These are phyloP conservation scores for Wickerhamomyces kurtzmanii DNA, from an alignment of 805 yeast genomes.

Conservation along the genomic window DNA sequence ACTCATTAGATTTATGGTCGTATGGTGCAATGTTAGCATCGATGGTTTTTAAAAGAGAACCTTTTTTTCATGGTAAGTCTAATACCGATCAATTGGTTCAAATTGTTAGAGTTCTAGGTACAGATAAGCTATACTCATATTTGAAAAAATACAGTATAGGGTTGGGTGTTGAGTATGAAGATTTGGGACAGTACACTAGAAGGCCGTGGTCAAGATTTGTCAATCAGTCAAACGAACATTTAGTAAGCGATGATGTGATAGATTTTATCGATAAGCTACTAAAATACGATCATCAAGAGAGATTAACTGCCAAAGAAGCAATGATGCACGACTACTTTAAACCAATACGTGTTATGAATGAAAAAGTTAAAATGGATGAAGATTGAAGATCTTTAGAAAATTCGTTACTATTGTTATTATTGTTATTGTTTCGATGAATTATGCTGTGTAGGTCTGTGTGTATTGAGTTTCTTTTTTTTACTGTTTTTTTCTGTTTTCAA, in stretches of 20 bases:
- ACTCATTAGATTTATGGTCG: constrained; percentile 85
- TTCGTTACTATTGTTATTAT: too few species aligned
- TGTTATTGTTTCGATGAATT: too few species aligned
- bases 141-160: constrained; percentile 58
- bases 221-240: constrained; percentile 39
- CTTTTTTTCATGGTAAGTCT: constrained; percentile 86
- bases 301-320: constrained; percentile 85
- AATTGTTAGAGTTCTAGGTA: constrained; percentile 81
- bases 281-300: constrained; percentile 78
- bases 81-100: constrained; percentile 89
- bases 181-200: constrained; percentile 54
- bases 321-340: constrained; percentile 68
- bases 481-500: too few species aligned
- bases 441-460: too few species aligned
- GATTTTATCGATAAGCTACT: constrained; percentile 68
- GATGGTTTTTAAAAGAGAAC: constrained; percentile 81
- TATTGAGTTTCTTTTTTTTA: too few species aligned
- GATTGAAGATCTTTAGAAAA: too few species aligned
- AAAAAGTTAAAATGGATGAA: constrained; percentile 2
- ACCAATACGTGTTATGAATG: constrained; percentile 9
- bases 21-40: constrained; percentile 89
- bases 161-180: constrained; percentile 73
- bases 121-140: constrained; percentile 62
- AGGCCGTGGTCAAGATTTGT: constrained; percentile 60
- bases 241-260: constrained; percentile 44